Conservation (phyloP, 345 rosid genomes). For the Erodium maritimum region DNA sequence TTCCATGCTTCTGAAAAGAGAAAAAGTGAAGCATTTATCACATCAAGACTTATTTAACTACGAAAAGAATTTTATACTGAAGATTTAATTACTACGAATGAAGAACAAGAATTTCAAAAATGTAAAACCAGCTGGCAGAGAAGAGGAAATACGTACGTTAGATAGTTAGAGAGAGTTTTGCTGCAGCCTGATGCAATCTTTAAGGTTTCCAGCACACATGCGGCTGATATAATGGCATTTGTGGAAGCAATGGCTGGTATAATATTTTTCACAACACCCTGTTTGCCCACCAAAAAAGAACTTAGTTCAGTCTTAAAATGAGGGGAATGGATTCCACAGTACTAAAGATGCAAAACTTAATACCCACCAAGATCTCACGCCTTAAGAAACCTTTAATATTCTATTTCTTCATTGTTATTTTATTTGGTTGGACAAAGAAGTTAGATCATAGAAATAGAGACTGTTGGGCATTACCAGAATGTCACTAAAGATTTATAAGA, state of each 20-base stretch:
- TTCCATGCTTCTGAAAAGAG: background rate
- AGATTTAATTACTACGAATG: too few relatives aligned
- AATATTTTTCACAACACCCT: constrained; percentile 97
- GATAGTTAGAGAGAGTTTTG: constrained; percentile 77
- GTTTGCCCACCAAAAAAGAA: background rate
- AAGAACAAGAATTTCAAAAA: background rate
- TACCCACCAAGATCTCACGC: background rate
- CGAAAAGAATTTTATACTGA: background rate
- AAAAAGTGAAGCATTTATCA: too few relatives aligned
- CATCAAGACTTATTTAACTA: background rate
- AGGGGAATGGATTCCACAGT: too few relatives aligned
- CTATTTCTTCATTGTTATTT: background rate
- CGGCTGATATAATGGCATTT: constrained; percentile 87
- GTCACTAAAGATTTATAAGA: background rate
- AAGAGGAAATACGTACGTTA: constrained; percentile 44
- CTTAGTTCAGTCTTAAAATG: background rate
- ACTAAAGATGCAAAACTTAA: too few relatives aligned
- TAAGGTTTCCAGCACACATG: constrained; percentile 92
- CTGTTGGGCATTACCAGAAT: background rate
- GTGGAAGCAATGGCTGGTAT: constrained; percentile 99
- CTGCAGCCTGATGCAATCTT: constrained; percentile 94
- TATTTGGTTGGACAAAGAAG: background rate
- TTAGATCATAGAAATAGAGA: background rate
- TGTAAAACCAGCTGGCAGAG: background rate
- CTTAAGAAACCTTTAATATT: background rate